Conservation (phyloP, 768 basidiomycete species). For the Mycena galopus region DNA sequence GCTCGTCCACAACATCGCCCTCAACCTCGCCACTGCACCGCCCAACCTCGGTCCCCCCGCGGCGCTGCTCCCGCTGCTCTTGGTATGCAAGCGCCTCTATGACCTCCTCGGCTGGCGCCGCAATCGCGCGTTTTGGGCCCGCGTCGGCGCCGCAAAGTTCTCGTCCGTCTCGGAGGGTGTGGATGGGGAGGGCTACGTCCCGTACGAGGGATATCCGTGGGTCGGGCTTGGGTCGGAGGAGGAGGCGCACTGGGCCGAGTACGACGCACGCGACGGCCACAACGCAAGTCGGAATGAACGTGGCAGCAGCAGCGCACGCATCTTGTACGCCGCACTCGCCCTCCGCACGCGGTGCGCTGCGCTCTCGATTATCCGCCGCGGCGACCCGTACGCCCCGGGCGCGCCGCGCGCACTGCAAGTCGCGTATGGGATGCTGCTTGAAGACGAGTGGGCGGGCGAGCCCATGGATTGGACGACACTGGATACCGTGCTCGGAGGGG, state of each 20-base stretch:
- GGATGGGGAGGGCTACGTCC: neutral
- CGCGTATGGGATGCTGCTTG: conserved; percentile 25
- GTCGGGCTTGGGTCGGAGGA: neutral
- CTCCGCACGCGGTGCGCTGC: conserved; percentile 2
- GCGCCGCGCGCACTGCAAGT: conserved; percentile 8
- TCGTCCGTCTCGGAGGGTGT: neutral
- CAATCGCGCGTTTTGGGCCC: neutral
- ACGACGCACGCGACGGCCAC: neutral
- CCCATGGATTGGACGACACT: neutral
- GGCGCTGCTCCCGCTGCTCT: conserved; percentile 25
- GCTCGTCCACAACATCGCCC: conserved; percentile 28
- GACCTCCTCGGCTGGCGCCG: neutral
- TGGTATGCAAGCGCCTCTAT: conserved; percentile 1
- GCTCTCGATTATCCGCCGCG: neutral
- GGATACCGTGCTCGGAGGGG: neutral
- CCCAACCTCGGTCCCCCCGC: conserved; percentile 34
- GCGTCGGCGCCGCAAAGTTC: neutral
- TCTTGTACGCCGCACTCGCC: neutral
- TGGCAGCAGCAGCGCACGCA: neutral
- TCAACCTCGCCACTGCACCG: conserved; percentile 28
- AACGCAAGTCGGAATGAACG: too few relatives aligned
- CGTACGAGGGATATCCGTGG: neutral
- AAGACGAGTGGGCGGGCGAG: neutral
- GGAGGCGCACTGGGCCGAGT: neutral
- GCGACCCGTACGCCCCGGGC: conserved; percentile 1